Evolutionary conservation across 2,329 filamentous ascomycete species (phyloP), one percentile per base, ranked within the genome.

Genomic region (Decorospora gaudefroyi): DNA sequence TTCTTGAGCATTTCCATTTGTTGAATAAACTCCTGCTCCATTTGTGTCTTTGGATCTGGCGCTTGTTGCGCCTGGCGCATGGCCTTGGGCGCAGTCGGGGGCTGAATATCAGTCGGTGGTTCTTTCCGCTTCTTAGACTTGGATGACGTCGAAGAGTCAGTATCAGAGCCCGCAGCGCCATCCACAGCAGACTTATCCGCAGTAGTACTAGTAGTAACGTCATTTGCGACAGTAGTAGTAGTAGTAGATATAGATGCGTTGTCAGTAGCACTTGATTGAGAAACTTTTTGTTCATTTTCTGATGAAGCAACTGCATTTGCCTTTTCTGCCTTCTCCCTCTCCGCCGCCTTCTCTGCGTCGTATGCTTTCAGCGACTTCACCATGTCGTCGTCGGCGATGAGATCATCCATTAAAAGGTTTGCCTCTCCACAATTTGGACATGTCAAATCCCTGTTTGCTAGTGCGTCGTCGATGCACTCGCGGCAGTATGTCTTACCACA

Each of bases 401-500:
- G 82, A 73, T 96, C 87, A 79, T 96, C 92, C 74, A 97, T 88
- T 64, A 96, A 79, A 55, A 96, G 89, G 65, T 89, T 89, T 69
- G 96, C 90, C 53, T 86, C 87, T 74, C 88, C 84, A 78, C 93
- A 99, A 60, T 85, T 86, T 55, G 93, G 93, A 74, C 93, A 99
- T 73, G 91, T 80, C 75, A 99, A 90, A 80, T 99, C 93, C 82
- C 87, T 93, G 78, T 97, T 91, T 75, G 96, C 92, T 74, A 99
- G 85, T 74, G 91, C 89, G 82, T 96, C 96, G 72, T 93, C 95
- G 76, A 99, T 96, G 86, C 93, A 99, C 72, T 96, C 90, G 83
- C 93, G 93, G 81, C 93, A 99, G 80, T 95, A 99, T 69, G 91
- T 96, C 82, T 88, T 95, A 76, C 88, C 83, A 80, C 93, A 99